These are phyloP conservation scores for Lobosporangium transversale DNA, from an alignment of 192 early-diverging fungal species.

Conservation along the genomic window DNA sequence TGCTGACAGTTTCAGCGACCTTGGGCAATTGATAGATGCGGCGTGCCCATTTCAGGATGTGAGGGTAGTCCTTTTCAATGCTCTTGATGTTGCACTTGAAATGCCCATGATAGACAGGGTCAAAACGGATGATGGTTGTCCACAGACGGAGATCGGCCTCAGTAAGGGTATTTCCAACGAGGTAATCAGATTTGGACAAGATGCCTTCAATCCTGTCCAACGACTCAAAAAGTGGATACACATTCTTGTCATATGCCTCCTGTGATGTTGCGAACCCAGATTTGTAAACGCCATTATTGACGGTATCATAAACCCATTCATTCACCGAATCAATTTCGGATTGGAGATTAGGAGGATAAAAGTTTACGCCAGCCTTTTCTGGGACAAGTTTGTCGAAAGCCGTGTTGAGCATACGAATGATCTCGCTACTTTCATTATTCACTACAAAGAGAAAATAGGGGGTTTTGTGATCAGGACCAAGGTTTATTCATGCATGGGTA, in stretches of 20 bases:
- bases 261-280: constrained; percentile 91
- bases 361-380: constrained; percentile 71
- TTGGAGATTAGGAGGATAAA: constrained; percentile 83
- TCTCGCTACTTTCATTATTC: constrained; percentile 97
- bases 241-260: constrained; percentile 83
- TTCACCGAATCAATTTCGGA: constrained; percentile 87
- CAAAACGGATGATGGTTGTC: constrained; percentile 95
- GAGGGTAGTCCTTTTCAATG: constrained; percentile 89
- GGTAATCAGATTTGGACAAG: constrained; percentile 74
- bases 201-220: constrained; percentile 88
- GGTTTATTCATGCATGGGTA: no score
- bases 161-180: constrained; percentile 84
- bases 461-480: neutral
- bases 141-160: constrained; percentile 96
- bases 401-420: constrained; percentile 94
- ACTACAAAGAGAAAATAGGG: constrained; percentile 48
- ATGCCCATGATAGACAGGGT: constrained; percentile 93
- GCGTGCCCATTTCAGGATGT: constrained; percentile 85
- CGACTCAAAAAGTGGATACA: constrained; percentile 75
- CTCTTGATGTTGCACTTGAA: constrained; percentile 94
- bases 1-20: constrained; percentile 86
- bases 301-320: constrained; percentile 90
- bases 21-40: constrained; percentile 84
- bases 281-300: constrained; percentile 98
- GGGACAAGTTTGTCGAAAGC: constrained; percentile 82